Conservation (phyloP, 1,139 yeast species). For the Kodamaea fungicola region DNA sequence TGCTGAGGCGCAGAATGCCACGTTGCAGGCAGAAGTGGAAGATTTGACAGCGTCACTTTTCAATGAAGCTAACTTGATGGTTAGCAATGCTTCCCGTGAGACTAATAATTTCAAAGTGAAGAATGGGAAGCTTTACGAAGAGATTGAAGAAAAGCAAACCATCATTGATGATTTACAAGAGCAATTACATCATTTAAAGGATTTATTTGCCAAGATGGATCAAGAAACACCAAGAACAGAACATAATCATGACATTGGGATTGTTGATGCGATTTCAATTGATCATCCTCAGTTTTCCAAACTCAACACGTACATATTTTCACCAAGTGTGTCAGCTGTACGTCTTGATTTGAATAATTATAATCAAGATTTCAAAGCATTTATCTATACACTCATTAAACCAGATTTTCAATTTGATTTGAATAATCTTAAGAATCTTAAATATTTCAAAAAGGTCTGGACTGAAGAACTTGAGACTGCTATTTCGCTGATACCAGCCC, state of each 20-base stretch:
- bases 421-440: slow-evolving; percentile 47
- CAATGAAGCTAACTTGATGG: slow-evolving; percentile 80
- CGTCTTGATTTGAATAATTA: slow-evolving; percentile 55
- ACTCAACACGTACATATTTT: slow-evolving; percentile 31
- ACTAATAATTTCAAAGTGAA: slow-evolving; percentile 50
- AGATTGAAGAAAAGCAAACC: slow-evolving; percentile 67
- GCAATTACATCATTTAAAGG: slow-evolving; percentile 69
- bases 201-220: slow-evolving; percentile 31
- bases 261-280: slow-evolving; percentile 6
- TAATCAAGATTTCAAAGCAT: slow-evolving; percentile 40
- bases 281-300: slow-evolving; percentile 10
- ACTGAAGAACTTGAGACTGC: slow-evolving; percentile 77
- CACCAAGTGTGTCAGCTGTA: slow-evolving; percentile 56
- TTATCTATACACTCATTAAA: slow-evolving; percentile 30
- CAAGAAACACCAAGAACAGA: slow-evolving; percentile 18
- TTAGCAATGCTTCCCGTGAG: slow-evolving; percentile 63
- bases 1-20: slow-evolving; percentile 57
- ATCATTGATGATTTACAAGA: slow-evolving; percentile 63
- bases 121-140: slow-evolving; percentile 59
- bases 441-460: slow-evolving; percentile 63
- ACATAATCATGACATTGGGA: slow-evolving; percentile 1
- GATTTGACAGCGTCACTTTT: slow-evolving; percentile 73
- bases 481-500: slow-evolving; percentile 29
- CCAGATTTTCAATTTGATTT: slow-evolving; percentile 40
- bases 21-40: slow-evolving; percentile 67